Base-by-base conservation (phyloP, 345 rosid species). In the Acer campestre region DNA sequence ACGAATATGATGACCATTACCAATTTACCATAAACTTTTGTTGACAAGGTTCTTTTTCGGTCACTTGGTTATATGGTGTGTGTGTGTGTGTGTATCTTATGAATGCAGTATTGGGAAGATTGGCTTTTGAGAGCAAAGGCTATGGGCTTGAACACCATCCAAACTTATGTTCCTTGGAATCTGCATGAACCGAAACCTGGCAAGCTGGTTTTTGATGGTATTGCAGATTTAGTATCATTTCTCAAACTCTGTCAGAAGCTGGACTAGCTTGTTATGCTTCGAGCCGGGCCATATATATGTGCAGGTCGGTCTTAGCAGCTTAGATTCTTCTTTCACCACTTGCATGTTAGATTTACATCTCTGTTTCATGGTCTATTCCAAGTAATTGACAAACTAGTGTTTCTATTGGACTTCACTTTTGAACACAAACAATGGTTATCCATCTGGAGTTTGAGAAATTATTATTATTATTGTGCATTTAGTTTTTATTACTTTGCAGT, bases 101-200 rank as follows among this genome's bases (percentile, higher is more conserved):
- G 10, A 10, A 61, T 83, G 84, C 83, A 95, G 97, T 90, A 90
- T 76, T 93, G 97, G 99, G 94, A 93, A 83, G 96, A 93, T 83
- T 89, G 97, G 77, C 87, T 95, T 76, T 70, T 92, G 72, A 90
- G 89, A 86, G 98, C 93, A 56, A 93, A 92, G 86, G 91, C 97
- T 74, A 69, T 95, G 89, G 98, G 98, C 17, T 80, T 95, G 81
- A 95, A 93, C 84, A 84, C 96, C 42, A 90, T 95, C 72, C 99
- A 95, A 88, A 81, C 88, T 44, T 95, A 95, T 80, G 93, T 92
- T 80, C 97, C 98, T 62, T 95, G 99, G 98, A 95, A 95, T 86
- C 83, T 95, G 56, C 99, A 95, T 81, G 96, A 95, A 80, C 98
- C 99, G n/a, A 85, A 83, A 84, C 94, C 90, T 3, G 95, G 90